Evolutionary conservation across 768 basidiomycete species (phyloP).

Genomic region (Polyporus arcularius): DNA sequence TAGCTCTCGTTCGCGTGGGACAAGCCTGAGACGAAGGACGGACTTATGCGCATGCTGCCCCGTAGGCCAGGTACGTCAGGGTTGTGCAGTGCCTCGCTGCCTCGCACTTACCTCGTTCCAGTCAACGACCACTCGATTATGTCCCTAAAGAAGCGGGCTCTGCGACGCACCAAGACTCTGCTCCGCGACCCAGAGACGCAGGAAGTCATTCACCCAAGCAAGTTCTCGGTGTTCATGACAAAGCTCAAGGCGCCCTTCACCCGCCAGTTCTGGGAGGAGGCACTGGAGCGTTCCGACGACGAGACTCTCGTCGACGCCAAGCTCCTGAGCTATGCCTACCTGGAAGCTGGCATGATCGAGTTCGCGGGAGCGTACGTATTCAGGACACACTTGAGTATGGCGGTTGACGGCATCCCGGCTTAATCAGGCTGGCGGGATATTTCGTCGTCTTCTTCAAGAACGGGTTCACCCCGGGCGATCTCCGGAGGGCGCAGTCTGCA

Average conservation of each 20-base stretch:
- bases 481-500: slow-evolving; percentile 48
- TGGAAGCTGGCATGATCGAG: slow-evolving; percentile 67
- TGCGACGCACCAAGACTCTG: slow-evolving; percentile 56
- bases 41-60: slow-evolving; percentile 66
- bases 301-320: slow-evolving; percentile 64
- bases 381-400: too few relatives aligned
- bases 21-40: slow-evolving; percentile 62
- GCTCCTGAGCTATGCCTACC: slow-evolving; percentile 65
- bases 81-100: neutral
- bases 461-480: slow-evolving; percentile 62
- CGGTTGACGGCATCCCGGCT: neutral
- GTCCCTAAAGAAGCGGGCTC: slow-evolving; percentile 55
- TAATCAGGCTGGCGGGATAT: slow-evolving; percentile 54
- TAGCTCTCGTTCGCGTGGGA: slow-evolving; percentile 76
- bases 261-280: slow-evolving; percentile 59
- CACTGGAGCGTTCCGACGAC: slow-evolving; percentile 50
- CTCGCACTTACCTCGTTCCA: slow-evolving; percentile 20
- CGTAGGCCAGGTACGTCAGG: slow-evolving; percentile 56
- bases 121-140: slow-evolving; percentile 59
- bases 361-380: slow-evolving; percentile 51
- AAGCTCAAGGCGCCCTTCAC: slow-evolving; percentile 57
- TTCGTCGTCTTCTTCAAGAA: slow-evolving; percentile 66
- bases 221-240: slow-evolving; percentile 36
- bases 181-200: slow-evolving; percentile 55
- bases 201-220: slow-evolving; percentile 44